phyloP scores from a whole-genome alignment of 2,329 filamentous ascomycete genomes.

The Aspergillus awamori region DNA sequence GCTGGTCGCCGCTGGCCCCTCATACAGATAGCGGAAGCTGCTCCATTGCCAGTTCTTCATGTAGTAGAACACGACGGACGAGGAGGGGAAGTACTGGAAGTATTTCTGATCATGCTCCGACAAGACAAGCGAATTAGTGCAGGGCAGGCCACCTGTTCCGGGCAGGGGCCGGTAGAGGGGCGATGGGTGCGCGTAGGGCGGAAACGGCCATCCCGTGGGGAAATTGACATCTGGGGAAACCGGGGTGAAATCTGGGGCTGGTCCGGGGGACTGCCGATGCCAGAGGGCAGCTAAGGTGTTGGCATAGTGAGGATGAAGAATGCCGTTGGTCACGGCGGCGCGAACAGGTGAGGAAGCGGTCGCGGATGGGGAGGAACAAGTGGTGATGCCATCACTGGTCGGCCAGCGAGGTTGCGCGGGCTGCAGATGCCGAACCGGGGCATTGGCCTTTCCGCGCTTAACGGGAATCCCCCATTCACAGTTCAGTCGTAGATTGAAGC shows the following conservation, averaged over 20 bases:
- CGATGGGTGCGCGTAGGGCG: constrained; percentile 18
- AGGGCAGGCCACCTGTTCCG: constrained; percentile 22
- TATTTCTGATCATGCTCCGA: constrained; percentile 38
- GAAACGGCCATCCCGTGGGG: constrained; percentile 18
- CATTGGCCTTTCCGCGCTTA: constrained; percentile 27
- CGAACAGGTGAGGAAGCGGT: not conserved
- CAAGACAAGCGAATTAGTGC: constrained; percentile 40
- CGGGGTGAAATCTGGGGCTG: constrained; percentile 18
- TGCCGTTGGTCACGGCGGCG: not conserved
- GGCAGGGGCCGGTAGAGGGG: constrained; percentile 32
- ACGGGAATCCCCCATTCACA: constrained; percentile 41
- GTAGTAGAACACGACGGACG: constrained; percentile 38
- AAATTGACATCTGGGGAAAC: constrained; percentile 21
- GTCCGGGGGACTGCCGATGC: constrained; percentile 2
- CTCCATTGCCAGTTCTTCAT: constrained; percentile 45
- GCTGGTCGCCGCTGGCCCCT: constrained; percentile 37
- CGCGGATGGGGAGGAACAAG: not conserved
- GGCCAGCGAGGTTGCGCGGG: constrained; percentile 23
- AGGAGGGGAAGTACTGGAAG: constrained; percentile 40
- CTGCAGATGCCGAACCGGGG: constrained; percentile 32
- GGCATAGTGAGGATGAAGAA: constrained; percentile 9
- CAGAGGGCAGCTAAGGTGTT: constrained; percentile 13
- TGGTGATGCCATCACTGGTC: constrained; percentile 14
- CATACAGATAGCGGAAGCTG: constrained; percentile 41
- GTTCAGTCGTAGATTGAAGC: constrained; percentile 31